Conservation (phyloP, 2,329 filamentous ascomycete genomes). For the Coniochaeta sp. region DNA sequence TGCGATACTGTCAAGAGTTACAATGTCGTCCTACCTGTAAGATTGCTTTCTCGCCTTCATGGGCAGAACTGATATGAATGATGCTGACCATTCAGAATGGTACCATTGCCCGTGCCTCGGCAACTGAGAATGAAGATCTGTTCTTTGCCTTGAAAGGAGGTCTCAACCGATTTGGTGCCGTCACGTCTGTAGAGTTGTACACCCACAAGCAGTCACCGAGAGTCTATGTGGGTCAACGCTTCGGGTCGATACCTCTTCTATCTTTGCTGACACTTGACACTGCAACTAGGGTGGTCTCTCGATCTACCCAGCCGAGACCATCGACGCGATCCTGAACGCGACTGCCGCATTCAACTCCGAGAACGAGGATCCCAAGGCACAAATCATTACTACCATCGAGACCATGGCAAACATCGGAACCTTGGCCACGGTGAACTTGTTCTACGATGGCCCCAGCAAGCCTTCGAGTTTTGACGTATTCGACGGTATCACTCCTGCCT, state of each 20-base stretch:
- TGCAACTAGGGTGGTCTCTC: no score
- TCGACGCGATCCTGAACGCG: conserved; percentile 16
- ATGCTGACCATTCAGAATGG: conserved; percentile 12
- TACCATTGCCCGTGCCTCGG: conserved; percentile 14
- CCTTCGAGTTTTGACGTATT: conserved; percentile 15
- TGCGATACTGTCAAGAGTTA: conserved; percentile 15
- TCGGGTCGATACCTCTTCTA: conserved; percentile 4
- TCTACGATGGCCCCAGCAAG: conserved; percentile 20
- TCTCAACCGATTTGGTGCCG: conserved; percentile 16
- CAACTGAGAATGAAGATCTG: conserved; percentile 10
- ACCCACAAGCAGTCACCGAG: conserved; percentile 12
- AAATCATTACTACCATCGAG: conserved; percentile 19
- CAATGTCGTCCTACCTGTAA: conserved; percentile 17
- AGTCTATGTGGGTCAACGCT: conserved; percentile 9
- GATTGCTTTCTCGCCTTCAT: neutral
- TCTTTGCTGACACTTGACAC: no score
- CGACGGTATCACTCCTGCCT: conserved; percentile 9
- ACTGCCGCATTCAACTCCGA: conserved; percentile 15
- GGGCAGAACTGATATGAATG: neutral
- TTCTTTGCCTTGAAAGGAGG: conserved; percentile 20
- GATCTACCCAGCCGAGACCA: neutral
- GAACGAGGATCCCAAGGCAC: conserved; percentile 18
- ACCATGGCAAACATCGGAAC: conserved; percentile 4
- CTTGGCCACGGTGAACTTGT: conserved; percentile 12
- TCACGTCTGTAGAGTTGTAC: conserved; percentile 15